Evolutionary conservation across 2,329 filamentous ascomycete genomes (phyloP), one percentile per base, ranked within the genome.

Genomic region (Paecilomyces variotii): DNA sequence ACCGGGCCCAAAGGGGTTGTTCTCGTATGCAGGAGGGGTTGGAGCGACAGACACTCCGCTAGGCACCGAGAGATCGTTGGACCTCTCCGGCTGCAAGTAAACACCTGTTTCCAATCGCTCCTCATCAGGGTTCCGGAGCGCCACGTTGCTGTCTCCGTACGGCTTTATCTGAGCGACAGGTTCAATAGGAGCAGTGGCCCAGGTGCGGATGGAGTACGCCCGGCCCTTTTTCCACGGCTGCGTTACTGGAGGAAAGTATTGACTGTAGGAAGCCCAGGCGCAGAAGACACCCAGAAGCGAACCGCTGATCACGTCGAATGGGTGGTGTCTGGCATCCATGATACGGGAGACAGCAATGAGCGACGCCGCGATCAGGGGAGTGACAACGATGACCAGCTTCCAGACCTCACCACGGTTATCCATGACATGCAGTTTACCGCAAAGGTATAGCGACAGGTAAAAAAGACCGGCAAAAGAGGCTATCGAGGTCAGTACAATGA

Each of bases 311-410:
- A 85, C 83, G 62, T 85, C 83, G 67, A 85, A 85, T 0, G 82
- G 82, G 63, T 85, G 83, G 59, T 85, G 83, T 14, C 83, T 78
- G 25, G 82, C 82, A 63, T 85, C 83, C 82, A 85, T 85, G 58
- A 85, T 85, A 52, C 83, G 79, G 12, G 79, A 80, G 39, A 81
- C 79, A 4, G 82, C 80, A 56, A 85, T 76, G 50, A 85, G 74
- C 10, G 77, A 76, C 19, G 83, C 83, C 25, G 75, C 81, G 14
- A 85, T 74, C 9, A 78, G 75, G 1, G 83, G 83, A 3, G 81
- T 71, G 60, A 83, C 71, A 45, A 84, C 77, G 25, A 85, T 66
- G 57, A 84, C 76, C 1, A 80, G 72, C 65, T 84, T 84, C 83
- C 83, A 85, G 14, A 82, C 81, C 66, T 85, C 82, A 32, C 83